Evolutionary conservation across 2,329 filamentous ascomycete genomes (phyloP).

Genomic region (Venturia carpophila): DNA sequence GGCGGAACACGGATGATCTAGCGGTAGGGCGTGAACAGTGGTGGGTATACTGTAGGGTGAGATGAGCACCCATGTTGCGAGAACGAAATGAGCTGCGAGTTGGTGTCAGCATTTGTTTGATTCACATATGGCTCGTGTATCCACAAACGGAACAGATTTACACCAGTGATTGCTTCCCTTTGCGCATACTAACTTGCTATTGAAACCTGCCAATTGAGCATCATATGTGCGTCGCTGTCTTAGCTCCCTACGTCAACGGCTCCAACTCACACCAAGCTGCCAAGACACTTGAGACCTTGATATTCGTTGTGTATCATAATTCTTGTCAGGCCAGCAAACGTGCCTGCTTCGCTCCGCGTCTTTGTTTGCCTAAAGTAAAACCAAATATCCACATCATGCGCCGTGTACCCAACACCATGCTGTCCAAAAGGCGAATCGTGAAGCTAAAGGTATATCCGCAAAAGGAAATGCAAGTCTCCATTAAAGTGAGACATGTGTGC

Average conservation of each 20-base stretch:
- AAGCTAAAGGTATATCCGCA: not conserved
- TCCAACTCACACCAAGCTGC: not conserved
- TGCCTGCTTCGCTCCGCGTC: not conserved
- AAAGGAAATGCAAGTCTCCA: not conserved
- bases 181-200: not conserved
- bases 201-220: not conserved
- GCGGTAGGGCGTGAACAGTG: no score
- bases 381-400: not conserved
- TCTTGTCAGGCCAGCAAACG: not conserved
- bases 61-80: no score
- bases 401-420: slow-evolving; percentile 8
- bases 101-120: not conserved
- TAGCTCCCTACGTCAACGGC: not conserved
- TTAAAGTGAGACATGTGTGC: not conserved
- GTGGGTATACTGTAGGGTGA: no score
- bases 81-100: no score
- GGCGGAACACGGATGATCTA: no score
- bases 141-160: not conserved
- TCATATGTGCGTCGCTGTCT: not conserved
- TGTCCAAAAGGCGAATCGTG: not conserved
- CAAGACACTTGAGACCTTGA: not conserved
- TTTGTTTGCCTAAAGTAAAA: not conserved
- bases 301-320: not conserved
- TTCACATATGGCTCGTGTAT: not conserved
- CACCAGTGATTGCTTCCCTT: not conserved